Evolutionary conservation across 176 grass and related monocot species (phyloP), one percentile per base, ranked within the genome.

Genomic region (Oryza punctata): DNA sequence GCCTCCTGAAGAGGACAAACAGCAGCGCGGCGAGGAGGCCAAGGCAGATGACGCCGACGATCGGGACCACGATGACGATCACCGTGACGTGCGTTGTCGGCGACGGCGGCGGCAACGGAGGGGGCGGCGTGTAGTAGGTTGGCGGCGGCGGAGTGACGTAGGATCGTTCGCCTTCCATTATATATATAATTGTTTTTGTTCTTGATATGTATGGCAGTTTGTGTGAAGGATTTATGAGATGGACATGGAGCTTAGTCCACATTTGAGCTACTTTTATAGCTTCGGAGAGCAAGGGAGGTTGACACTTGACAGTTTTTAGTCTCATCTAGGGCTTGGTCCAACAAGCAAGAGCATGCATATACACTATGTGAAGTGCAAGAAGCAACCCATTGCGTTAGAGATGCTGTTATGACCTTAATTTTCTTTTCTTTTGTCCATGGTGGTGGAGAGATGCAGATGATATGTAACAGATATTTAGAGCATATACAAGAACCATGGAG

Each of bases 61-160:
- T 59, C 23, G 82, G 82, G 63, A 84, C 82, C 15, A 76, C 32
- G 72, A 84, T 41, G 44, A 84, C 21, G 72, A 84, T 57, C 13
- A 68, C 30, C 9, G 44, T 84, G 63, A 84, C 72, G 45, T 84
- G 70, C 43, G 60, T 76, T n/a, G 45, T 21, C 23, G 63, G 41
- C 44, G 82, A 10, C 23, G 26, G 19, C 4, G n/a, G n/a, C 3
- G 49, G 23, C 8, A 8, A 32, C 0, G 79, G n/a, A 0, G 30
- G 67, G 4, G 54, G 21, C 3, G 52, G 54, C 7, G 67, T 27
- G 45, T 54, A 37, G 13, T 79, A 24, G 6, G 18, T 46, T 6
- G 65, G 43, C 7, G 49, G 15, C 45, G 65, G 12, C 3, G 70
- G 70, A 49, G 43, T 33, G 28, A 52, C 16, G 50, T 28, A 72